phyloP scores from a whole-genome alignment of 2,329 filamentous ascomycete genomes.

The Paramyrothecium sp. region DNA sequence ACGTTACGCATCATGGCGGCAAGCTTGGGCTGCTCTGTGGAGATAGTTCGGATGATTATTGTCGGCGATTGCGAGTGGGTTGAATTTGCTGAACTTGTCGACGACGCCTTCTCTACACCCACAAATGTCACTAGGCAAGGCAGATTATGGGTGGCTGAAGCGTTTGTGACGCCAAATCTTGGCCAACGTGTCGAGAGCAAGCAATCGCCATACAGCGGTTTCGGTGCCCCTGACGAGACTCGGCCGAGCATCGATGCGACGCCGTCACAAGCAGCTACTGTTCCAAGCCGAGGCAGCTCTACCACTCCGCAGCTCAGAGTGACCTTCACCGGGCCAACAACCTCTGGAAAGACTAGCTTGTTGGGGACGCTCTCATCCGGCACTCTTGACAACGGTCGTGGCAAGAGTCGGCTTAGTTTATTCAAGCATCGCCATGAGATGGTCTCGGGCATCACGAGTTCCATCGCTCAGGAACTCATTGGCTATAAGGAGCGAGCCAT shows the following conservation, averaged over 20 bases:
- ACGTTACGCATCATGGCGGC: slow-evolving; percentile 90
- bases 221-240: not conserved
- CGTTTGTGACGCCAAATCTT: slow-evolving; percentile 75
- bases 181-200: slow-evolving; percentile 28
- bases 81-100: slow-evolving; percentile 37
- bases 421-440: slow-evolving; percentile 94
- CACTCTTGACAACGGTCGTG: slow-evolving; percentile 85
- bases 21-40: slow-evolving; percentile 82
- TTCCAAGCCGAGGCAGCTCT: slow-evolving; percentile 45
- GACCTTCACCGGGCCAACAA: slow-evolving; percentile 84
- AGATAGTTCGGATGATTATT: slow-evolving; percentile 76
- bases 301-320: slow-evolving; percentile 76
- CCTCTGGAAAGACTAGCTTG: slow-evolving; percentile 88
- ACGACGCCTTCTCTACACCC: slow-evolving; percentile 19
- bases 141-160: slow-evolving; percentile 85
- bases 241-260: slow-evolving; percentile 2
- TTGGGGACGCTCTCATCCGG: slow-evolving; percentile 87
- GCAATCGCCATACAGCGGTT: not conserved
- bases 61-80: slow-evolving; percentile 84
- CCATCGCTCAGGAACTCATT: slow-evolving; percentile 88
- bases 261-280: slow-evolving; percentile 10
- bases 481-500: slow-evolving; percentile 68
- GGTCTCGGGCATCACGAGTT: slow-evolving; percentile 87
- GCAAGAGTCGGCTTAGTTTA: slow-evolving; percentile 83
- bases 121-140: slow-evolving; percentile 31